Evolutionary conservation across 2,329 filamentous ascomycete genomes (phyloP), one percentile per base, ranked within the genome.

Genomic region (Epichloe sibirici): DNA sequence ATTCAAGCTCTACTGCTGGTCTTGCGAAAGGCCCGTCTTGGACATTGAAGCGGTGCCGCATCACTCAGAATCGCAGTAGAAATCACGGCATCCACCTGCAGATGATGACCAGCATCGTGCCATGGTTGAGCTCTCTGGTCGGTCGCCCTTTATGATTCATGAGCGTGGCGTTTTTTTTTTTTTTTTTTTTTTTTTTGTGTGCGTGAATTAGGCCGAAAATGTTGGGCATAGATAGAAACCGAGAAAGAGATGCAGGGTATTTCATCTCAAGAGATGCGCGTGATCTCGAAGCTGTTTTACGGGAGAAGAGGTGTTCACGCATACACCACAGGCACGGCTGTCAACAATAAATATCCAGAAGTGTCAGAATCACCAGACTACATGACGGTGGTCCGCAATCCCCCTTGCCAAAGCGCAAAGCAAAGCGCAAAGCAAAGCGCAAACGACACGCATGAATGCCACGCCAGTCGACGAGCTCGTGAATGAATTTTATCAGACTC

Each of bases 121-220:
- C 28, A 31, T 31, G 38, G 25, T 23, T 35, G 21, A 39, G 47
- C 28, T 43, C 28, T 15, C 17, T 52, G 55, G 48, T 57, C 58
- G 59, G 48, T 57, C 58, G 59, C 59, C 55, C 45, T 58, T 62
- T 58, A 57, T 62, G 52, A 59, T 66, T 61, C 61, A 66, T 65
- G 58, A 69, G 66, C 66, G 66, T 52, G 66, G 66, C 66, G 66
- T 69, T 67, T 62, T 67, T 62, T 52, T 17, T 17, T 17, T 17
- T 17, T 17, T 17, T 17, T 17, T 17, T 17, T 17, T 17, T 17
- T 17, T 17, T 17, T 17, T 17, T 17, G 17, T 17, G 17, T 17
- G 17, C 2, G 17, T 17, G 17, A 57, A 60, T 54, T 57, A 61
- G 58, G 56, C 47, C 58, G 55, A 57, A 61, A 56, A 56, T 55